Conservation (phyloP, 371 early-diverging fungal species). For the Funneliformis caledonium region DNA sequence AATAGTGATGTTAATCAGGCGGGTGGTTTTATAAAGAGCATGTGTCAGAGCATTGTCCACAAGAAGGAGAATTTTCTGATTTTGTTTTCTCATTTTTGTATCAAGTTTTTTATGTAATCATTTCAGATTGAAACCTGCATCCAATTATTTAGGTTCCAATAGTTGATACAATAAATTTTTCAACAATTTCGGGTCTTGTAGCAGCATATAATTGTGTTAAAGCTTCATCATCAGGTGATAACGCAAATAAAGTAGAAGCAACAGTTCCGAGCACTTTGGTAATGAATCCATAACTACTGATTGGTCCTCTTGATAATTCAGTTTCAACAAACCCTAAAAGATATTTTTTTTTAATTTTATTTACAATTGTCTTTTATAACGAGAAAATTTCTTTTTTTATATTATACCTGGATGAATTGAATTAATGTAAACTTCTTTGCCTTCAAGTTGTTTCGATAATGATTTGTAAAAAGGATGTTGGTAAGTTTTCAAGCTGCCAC, state of each 20-base stretch:
- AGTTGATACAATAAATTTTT: conserved; percentile 51
- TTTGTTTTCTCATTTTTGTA: too few species aligned
- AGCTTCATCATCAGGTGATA: conserved; percentile 58
- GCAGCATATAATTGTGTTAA: conserved; percentile 69
- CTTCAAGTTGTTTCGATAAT: conserved; percentile 53
- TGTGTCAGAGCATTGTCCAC: too few species aligned
- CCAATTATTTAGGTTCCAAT: too few species aligned
- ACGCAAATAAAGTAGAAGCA: conserved; percentile 30
- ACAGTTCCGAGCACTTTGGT: not conserved
- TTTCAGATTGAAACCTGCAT: too few species aligned
- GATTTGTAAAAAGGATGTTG: conserved; percentile 65
- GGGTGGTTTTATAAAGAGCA: too few species aligned
- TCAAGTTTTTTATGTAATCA: too few species aligned
- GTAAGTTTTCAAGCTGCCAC: conserved; percentile 54
- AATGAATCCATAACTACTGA: not conserved
- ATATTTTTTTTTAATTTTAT: not conserved
- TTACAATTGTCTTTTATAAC: not conserved
- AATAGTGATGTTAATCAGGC: too few species aligned
- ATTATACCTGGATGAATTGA: conserved; percentile 68
- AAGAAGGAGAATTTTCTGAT: too few species aligned
- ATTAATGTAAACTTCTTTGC: conserved; percentile 62
- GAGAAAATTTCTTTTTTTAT: not conserved
- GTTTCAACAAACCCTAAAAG: conserved; percentile 2
- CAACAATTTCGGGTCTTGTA: conserved; percentile 66
- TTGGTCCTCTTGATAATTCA: not conserved